phyloP scores from a whole-genome alignment of 75 land plant species.

The Chamaecyparis obtusa region DNA sequence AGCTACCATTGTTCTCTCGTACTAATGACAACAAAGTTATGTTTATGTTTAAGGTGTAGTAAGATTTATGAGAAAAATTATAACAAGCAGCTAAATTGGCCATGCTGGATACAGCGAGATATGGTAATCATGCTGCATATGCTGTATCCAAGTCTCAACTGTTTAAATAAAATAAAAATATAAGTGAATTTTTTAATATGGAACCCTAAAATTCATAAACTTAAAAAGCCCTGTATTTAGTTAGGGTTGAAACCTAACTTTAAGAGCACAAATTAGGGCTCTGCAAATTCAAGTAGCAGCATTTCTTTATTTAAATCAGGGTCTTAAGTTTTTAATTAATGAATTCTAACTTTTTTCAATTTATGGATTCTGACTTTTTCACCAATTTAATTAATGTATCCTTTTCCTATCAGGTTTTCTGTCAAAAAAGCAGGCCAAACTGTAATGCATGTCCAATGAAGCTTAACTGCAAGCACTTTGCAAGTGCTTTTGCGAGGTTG shows the following conservation, averaged over 20 bases:
- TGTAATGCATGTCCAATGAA: constrained; percentile 99
- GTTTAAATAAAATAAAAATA: too few species aligned
- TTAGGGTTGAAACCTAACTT: background rate
- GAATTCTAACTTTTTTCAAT: too few species aligned
- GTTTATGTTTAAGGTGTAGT: background rate
- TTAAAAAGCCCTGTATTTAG: too few species aligned
- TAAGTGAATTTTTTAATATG: too few species aligned
- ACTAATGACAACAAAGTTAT: background rate
- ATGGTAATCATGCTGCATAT: too few species aligned
- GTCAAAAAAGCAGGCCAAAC: constrained; percentile 94
- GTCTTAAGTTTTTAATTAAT: too few species aligned
- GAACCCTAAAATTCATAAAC: too few species aligned
- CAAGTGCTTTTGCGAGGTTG: constrained; percentile 97
- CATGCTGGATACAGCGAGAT: too few species aligned
- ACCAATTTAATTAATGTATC: background rate
- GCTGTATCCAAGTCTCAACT: too few species aligned
- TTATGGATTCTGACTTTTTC: too few species aligned
- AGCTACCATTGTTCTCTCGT: background rate
- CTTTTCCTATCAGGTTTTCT: constrained; percentile 73
- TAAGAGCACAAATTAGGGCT: background rate
- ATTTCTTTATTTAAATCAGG: too few species aligned
- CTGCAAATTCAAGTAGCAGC: too few species aligned
- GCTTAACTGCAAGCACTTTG: constrained; percentile 94
- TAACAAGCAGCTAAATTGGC: background rate
- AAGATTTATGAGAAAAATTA: background rate